These are phyloP conservation scores for Dissoconium aciculare DNA, from an alignment of 2,329 filamentous ascomycete species.

Conservation along the genomic window DNA sequence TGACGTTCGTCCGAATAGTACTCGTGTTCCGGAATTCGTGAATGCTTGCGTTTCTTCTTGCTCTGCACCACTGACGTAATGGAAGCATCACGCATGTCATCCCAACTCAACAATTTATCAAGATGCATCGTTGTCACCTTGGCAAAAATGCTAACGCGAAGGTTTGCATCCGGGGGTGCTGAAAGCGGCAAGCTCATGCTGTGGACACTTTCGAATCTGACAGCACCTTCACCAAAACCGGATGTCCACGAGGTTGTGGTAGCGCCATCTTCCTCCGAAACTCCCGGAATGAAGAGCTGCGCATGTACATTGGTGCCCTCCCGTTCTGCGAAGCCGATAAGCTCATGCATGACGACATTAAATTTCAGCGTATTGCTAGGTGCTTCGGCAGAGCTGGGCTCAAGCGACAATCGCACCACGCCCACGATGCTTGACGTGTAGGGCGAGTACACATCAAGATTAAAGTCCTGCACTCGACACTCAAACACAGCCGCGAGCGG, in stretches of 20 bases:
- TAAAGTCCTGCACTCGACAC: constrained; percentile 85
- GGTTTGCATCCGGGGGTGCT: constrained; percentile 54
- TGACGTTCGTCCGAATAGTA: constrained; percentile 90
- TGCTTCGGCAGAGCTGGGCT: constrained; percentile 84
- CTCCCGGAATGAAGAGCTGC: constrained; percentile 85
- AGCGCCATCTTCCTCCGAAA: constrained; percentile 74
- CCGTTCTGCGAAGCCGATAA: constrained; percentile 85
- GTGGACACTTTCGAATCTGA: constrained; percentile 94
- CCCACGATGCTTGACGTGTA: constrained; percentile 85
- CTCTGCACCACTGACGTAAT: constrained; percentile 39
- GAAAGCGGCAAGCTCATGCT: constrained; percentile 87
- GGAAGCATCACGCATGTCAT: constrained; percentile 78
- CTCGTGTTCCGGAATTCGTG: constrained; percentile 75
- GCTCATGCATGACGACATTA: constrained; percentile 95
- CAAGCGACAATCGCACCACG: constrained; percentile 76
- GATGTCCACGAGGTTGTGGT: constrained; percentile 91
- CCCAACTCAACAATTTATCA: constrained; percentile 95
- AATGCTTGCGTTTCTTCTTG: constrained; percentile 32
- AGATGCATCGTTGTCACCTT: constrained; percentile 85
- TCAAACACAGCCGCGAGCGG: constrained; percentile 88
- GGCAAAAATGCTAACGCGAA: constrained; percentile 83
- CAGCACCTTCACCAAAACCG: constrained; percentile 81
- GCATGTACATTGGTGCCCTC: constrained; percentile 94
- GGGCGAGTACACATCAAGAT: constrained; percentile 76
- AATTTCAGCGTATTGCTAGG: constrained; percentile 90